A percentile compares a stretch with the other conserved stretches of the same genome.
phyloP scores from a whole-genome alignment of 2,329 filamentous ascomycete genomes.

The Hirsutella thompsonii region DNA sequence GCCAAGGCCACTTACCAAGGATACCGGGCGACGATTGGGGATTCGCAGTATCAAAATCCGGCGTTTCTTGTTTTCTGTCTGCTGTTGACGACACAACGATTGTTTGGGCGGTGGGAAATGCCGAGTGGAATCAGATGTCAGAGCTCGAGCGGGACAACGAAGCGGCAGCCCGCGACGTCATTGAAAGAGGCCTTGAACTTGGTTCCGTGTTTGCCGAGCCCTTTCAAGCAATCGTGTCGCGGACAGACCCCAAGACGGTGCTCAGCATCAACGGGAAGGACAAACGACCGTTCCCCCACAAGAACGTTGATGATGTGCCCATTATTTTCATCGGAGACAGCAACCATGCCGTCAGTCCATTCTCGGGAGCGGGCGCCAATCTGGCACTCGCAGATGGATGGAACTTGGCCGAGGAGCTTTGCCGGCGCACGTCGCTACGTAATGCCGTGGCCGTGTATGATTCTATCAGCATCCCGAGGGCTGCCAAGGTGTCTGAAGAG shows the following conservation, averaged over 20 bases:
- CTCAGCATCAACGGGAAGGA: constrained; percentile 28
- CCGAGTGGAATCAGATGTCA: constrained; percentile 10
- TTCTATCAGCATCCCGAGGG: constrained; percentile 19
- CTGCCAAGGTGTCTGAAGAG: constrained; percentile 11
- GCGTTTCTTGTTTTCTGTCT: constrained; percentile 28
- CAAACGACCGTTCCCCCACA: constrained; percentile 29
- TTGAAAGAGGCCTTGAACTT: constrained; percentile 16
- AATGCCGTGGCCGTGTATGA: constrained; percentile 21
- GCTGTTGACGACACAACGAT: constrained; percentile 26
- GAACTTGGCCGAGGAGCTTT: constrained; percentile 29
- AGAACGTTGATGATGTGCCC: constrained; percentile 8
- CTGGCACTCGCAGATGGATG: constrained; percentile 32
- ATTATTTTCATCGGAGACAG: constrained; percentile 35
- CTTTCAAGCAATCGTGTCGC: constrained; percentile 24
- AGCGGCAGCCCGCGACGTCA: constrained; percentile 14
- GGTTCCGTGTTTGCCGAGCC: constrained; percentile 23
- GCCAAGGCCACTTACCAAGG: constrained; percentile 14
- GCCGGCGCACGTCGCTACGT: constrained; percentile 10
- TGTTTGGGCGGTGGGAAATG: constrained; percentile 29
- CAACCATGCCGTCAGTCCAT: constrained; percentile 36
- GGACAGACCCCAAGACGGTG: constrained; percentile 23
- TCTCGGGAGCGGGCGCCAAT: constrained; percentile 35
- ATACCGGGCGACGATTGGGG: constrained; percentile 26
- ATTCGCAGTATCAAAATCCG: constrained; percentile 22
- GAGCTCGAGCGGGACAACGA: constrained; percentile 5